Evolutionary conservation across 2,329 filamentous ascomycete species (phyloP).

Genomic region (Diaporthe helianthi): DNA sequence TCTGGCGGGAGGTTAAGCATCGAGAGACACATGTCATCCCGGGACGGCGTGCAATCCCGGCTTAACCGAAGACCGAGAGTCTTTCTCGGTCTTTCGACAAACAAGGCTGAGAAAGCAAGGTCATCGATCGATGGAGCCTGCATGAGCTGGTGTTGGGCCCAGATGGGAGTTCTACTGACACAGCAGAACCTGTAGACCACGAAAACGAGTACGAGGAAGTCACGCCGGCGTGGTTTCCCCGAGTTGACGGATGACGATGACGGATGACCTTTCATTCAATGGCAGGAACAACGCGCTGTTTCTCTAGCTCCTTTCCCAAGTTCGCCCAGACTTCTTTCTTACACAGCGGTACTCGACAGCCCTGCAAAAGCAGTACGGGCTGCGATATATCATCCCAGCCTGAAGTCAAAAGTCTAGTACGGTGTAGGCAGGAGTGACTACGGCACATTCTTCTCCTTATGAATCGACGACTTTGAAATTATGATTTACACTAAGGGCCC

Average conservation of each 20-base stretch:
- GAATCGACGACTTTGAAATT: background rate
- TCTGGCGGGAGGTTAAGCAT: constrained; percentile 22
- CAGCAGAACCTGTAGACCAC: no score
- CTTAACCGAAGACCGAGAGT: constrained; percentile 7
- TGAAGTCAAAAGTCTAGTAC: constrained; percentile 6
- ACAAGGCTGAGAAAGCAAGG: background rate
- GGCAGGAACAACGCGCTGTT: background rate
- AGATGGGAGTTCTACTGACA: background rate
- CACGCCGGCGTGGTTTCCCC: constrained; percentile 15
- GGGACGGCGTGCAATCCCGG: background rate
- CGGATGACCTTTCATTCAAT: background rate
- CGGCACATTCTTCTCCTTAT: background rate
- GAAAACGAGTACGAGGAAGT: background rate
- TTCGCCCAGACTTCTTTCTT: background rate
- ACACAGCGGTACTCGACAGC: background rate
- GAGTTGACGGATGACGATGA: background rate
- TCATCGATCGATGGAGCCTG: constrained; percentile 8
- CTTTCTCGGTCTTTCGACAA: background rate
- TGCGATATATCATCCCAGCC: constrained; percentile 1
- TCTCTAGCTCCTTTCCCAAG: background rate
- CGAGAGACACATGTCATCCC: constrained; percentile 7
- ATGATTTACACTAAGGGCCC: constrained; percentile 3
- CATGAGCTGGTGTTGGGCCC: background rate
- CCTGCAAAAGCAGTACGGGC: constrained; percentile 4
- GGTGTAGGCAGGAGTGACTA: background rate